These are phyloP conservation scores for Acanthamoeba lugdunensis DNA, from an alignment of 208 protist genomes.

Conservation along the genomic window DNA sequence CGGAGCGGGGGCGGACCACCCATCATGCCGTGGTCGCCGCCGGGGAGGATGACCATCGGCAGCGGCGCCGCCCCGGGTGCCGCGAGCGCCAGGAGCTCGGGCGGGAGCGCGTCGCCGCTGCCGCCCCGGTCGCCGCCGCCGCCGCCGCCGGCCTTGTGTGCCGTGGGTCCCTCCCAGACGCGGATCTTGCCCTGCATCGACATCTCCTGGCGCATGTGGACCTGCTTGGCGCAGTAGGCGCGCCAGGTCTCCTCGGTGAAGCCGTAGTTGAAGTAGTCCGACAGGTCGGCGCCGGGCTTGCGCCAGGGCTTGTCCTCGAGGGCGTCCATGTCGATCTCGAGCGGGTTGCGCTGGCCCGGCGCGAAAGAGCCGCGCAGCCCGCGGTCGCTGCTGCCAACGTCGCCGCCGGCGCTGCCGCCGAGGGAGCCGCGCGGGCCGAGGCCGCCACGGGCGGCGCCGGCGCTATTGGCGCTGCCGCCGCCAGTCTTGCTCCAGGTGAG, in stretches of 20 bases:
- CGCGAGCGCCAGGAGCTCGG: neutral
- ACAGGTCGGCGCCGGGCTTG: slow-evolving; percentile 74
- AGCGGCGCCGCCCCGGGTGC: neutral
- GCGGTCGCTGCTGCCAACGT: neutral
- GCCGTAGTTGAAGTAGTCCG: slow-evolving; percentile 79
- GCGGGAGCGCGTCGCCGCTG: neutral
- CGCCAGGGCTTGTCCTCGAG: slow-evolving; percentile 75
- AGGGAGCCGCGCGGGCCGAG: too few relatives aligned
- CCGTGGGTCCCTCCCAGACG: slow-evolving; percentile 34
- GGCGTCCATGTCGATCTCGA: slow-evolving; percentile 72
- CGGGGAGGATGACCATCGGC: neutral
- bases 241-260: slow-evolving; percentile 79
- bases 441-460: neutral
- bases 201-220: slow-evolving; percentile 39
- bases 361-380: neutral
- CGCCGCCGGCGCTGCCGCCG: too few relatives aligned
- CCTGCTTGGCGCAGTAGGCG: slow-evolving; percentile 72
- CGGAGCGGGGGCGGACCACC: too few relatives aligned
- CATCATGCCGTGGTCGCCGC: neutral
- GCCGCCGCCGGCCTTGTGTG: neutral
- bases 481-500: slow-evolving; percentile 53
- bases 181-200: slow-evolving; percentile 67
- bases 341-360: neutral
- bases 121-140: neutral
- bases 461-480: neutral